These are phyloP conservation scores for Naganishia randhawae DNA, from an alignment of 768 basidiomycete species.

Conservation along the genomic window DNA sequence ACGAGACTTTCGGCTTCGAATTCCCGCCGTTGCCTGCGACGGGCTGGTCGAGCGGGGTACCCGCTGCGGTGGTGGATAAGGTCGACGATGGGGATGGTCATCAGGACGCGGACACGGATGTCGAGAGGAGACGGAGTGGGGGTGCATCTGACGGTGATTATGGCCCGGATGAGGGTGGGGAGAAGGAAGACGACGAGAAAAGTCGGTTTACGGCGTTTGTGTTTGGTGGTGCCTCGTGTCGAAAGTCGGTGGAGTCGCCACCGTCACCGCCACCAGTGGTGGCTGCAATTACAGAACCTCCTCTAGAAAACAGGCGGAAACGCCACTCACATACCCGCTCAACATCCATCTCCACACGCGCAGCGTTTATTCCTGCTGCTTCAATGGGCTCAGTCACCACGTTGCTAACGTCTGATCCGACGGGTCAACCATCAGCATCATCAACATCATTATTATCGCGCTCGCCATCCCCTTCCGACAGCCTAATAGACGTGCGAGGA, in stretches of 20 bases:
- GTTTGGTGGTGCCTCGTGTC: background rate
- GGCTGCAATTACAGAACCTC: background rate
- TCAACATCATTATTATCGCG: too few species aligned
- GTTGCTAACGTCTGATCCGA: background rate
- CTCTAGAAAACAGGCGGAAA: background rate
- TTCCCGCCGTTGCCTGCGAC: background rate
- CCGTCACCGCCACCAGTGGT: background rate
- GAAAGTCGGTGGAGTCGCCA: too few species aligned
- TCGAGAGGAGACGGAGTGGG: background rate
- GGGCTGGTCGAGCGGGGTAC: too few species aligned
- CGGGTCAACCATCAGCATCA: too few species aligned
- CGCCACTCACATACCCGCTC: conserved; percentile 16
- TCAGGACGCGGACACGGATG: too few species aligned
- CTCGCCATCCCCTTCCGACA: background rate
- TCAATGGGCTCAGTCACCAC: background rate
- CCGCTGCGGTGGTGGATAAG: too few species aligned
- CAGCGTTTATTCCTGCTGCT: background rate
- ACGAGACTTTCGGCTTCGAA: background rate
- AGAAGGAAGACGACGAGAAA: background rate
- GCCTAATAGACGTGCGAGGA: background rate
- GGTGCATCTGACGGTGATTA: too few species aligned
- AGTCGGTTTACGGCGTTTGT: background rate
- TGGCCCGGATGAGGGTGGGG: background rate
- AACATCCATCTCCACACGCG: conserved; percentile 18
- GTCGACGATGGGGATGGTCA: too few species aligned